Base-by-base conservation (phyloP, 2,329 filamentous ascomycete species). In the Colletotrichum truncatum region DNA sequence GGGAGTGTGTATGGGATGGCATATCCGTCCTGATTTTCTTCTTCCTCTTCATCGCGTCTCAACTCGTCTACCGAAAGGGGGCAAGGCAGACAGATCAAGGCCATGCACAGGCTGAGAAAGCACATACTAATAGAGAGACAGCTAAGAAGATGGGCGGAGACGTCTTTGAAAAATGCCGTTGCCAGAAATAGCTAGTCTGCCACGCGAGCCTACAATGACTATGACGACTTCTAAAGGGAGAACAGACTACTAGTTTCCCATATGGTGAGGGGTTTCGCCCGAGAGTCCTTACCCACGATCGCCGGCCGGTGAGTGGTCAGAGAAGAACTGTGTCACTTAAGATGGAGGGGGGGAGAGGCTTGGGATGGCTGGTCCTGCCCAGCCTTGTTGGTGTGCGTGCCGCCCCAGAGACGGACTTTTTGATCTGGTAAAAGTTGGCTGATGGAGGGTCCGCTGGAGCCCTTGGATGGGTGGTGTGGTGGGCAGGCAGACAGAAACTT, bases 231-330 rank as follows among this genome's bases (percentile, higher is more conserved):
- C 21, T 21, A 11, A 21, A 43, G 34, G 36, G 52, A 25, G 52
- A 21, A 52, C n/a, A 18, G 32, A 38, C 25, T 30, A 53, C 28
- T 23, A 43, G 25, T 14, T 34, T 23, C n/a, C n/a, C n/a, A n/a
- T n/a, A n/a, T 14, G 26, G 26, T 26, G 38, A 51, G 55, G 34
- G 34, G 62, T 62, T 62, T 65, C 62, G 62, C 62, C 57, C 49
- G 62, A 55, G 62, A 62, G 57, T 23, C 62, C 62, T 55, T 51
- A 65, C 57, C 62, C 62, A 65, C 49, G 49, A 65, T 65, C 41
- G 62, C 39, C 6, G 57, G 28, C 3, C n/a, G n/a, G 32, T 65
- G 62, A 62, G 11, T 65, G 62, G 62, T 38, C 4, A 36, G 28
- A 46, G 23, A 21, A 49, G 46, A 49, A 34, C n/a, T 28, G 39